A percentile compares a stretch with the other conserved stretches of the same genome.
phyloP scores from a whole-genome alignment of 2,329 filamentous ascomycete species.

The Ascomycota sp. region DNA sequence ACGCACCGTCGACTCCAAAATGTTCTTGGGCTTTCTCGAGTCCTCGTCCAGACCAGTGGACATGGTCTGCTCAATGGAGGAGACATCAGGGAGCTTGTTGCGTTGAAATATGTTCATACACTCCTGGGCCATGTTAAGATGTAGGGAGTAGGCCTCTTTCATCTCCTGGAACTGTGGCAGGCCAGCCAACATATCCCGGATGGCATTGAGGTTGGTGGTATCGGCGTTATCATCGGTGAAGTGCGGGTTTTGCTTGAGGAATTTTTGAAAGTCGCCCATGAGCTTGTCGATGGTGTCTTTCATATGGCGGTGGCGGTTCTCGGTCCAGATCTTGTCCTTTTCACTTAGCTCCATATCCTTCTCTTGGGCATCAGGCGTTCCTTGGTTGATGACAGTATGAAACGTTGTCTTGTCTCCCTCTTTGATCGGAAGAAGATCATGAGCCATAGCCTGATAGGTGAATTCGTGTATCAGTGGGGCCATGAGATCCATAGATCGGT shows the following conservation, averaged over 20 bases:
- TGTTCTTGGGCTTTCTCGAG: constrained; percentile 71
- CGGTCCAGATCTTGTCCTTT: constrained; percentile 85
- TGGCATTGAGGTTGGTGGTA: constrained; percentile 63
- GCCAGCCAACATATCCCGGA: constrained; percentile 92
- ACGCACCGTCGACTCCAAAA: constrained; percentile 67
- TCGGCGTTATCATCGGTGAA: constrained; percentile 59
- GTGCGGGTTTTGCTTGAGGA: constrained; percentile 77
- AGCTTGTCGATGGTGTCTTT: constrained; percentile 91
- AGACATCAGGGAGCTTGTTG: constrained; percentile 69
- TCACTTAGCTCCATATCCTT: constrained; percentile 87
- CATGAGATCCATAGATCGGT: constrained; percentile 80
- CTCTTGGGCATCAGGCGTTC: constrained; percentile 45
- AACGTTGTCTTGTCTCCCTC: constrained; percentile 81
- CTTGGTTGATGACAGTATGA: constrained; percentile 59
- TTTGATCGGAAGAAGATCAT: constrained; percentile 74
- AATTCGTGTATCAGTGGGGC: constrained; percentile 87
- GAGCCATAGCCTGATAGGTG: constrained; percentile 95
- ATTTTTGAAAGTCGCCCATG: constrained; percentile 80
- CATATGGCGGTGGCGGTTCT: constrained; percentile 91
- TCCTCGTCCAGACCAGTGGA: constrained; percentile 89
- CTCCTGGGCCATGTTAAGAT: constrained; percentile 91
- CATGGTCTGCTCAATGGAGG: constrained; percentile 73
- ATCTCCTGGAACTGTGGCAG: constrained; percentile 87
- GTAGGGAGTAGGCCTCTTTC: constrained; percentile 86
- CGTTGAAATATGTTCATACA: constrained; percentile 87